Evolutionary conservation across 108 stramenopile species (phyloP), one percentile per base, ranked within the genome.

Genomic region (Skeletonema marinoi): DNA sequence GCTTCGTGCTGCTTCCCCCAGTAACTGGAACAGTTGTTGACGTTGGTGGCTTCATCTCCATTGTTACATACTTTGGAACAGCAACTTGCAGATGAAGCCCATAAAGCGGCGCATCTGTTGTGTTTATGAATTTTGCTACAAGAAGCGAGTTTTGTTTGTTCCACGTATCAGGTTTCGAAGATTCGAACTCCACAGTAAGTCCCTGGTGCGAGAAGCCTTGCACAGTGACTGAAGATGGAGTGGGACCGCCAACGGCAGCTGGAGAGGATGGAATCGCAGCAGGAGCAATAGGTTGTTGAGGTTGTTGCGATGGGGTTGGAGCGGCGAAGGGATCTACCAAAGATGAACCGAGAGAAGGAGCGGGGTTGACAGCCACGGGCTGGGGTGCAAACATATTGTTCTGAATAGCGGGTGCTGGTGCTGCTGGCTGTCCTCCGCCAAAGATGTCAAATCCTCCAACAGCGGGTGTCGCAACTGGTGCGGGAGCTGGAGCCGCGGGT

Each of bases 11-110:
- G 42, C 70, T 78, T 4, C 87, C 88, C 13, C 83, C 86, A 16
- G 85, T 84, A 17, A 89, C 74, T 16, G 94, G 93, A 42, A 98
- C 75, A 16, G 93, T 94, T 8, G 96, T 91, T 4, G 96, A 97
- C 10, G 91, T 84, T 5, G 98, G 95, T 7, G 99, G 97, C 69
- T 96, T 88, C 97, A 99, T 95, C 73, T 96, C 91, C 96, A 97
- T 94, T 4, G 90, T 92, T 14, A 98, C 89, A 62, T 93, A 98
- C 84, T 98, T 99, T 21, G 98, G 98, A 64, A 98, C 98, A n/a
- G 98, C 98, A 13, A 86, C 89, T 85, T 99, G 96, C 35, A 98
- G 78, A 60, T 89, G 92, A 58, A 98, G 78, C 8, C 95, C 93
- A 60, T 89, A 84, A 41, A 99, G 78, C 10, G 93, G 91, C 48